Percentiles rank a stretch among this genome's conserved stretches.
These are phyloP conservation scores for Pythium phragmiticola DNA, from an alignment of 352 stramenopile genomes.

Conservation along the genomic window DNA sequence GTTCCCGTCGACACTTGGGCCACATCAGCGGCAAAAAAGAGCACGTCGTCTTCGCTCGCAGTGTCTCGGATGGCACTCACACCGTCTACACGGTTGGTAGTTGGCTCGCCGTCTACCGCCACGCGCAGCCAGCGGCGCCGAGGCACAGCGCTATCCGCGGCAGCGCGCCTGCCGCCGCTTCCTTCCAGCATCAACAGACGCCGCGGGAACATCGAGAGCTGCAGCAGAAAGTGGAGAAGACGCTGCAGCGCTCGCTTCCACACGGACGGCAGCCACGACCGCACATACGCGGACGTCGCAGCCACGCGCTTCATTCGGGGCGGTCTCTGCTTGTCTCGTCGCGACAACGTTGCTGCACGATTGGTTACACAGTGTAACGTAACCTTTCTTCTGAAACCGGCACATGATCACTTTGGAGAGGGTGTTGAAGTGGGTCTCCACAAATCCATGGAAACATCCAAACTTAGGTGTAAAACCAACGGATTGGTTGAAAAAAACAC, in stretches of 20 bases:
- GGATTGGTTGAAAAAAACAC: slow-evolving; percentile 14
- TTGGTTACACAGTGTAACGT: slow-evolving; percentile 5
- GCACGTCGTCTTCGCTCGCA: neutral
- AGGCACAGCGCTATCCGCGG: too few relatives aligned
- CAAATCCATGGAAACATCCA: neutral
- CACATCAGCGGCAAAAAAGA: slow-evolving; percentile 2
- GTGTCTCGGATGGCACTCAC: neutral
- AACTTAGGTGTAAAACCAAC: neutral
- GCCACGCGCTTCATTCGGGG: slow-evolving; percentile 19
- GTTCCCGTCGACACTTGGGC: neutral
- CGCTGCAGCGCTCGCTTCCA: slow-evolving; percentile 29
- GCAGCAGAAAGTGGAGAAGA: slow-evolving; percentile 39
- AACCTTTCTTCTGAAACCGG: slow-evolving; percentile 16
- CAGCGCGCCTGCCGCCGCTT: neutral
- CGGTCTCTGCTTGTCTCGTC: slow-evolving; percentile 1
- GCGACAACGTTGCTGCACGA: neutral
- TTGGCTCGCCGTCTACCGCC: neutral
- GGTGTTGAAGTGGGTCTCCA: slow-evolving; percentile 4
- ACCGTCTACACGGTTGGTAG: neutral
- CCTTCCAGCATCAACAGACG: slow-evolving; percentile 23
- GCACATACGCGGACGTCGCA: slow-evolving; percentile 26
- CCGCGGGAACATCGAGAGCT: slow-evolving; percentile 22
- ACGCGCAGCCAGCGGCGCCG: slow-evolving; percentile 7
- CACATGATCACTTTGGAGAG: slow-evolving; percentile 7
- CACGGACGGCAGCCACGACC: slow-evolving; percentile 34